Evolutionary conservation across 352 stramenopile genomes (phyloP).

Genomic region (Chloridella minuta): DNA sequence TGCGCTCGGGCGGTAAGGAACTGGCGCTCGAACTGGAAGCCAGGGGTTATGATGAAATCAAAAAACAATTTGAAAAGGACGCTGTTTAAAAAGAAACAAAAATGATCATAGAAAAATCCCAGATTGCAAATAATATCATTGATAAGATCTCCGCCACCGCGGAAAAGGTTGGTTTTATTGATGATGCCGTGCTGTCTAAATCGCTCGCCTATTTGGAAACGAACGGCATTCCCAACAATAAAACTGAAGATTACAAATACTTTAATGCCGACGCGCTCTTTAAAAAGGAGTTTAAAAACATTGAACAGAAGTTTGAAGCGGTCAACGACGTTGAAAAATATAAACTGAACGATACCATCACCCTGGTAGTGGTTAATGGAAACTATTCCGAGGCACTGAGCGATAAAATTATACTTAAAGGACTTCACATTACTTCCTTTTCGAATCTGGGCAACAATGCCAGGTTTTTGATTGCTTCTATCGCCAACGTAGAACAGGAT

Average conservation of each 20-base stretch:
- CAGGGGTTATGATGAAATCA: background rate
- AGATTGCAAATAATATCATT: background rate
- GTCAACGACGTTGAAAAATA: background rate
- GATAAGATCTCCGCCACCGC: background rate
- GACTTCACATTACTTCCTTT: background rate
- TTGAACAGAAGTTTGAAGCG: background rate
- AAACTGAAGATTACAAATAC: slow-evolving; percentile 3
- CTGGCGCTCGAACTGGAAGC: slow-evolving; percentile 13
- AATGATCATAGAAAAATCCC: background rate
- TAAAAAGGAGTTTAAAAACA: slow-evolving; percentile 8
- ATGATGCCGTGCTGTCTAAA: background rate
- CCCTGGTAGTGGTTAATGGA: background rate
- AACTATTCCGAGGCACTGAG: background rate
- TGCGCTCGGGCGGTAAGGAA: background rate
- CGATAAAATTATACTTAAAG: background rate
- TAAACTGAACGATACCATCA: background rate
- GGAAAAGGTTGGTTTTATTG: background rate
- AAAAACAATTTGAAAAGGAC: background rate
- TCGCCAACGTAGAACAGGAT: background rate
- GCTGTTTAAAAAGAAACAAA: background rate
- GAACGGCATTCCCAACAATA: background rate
- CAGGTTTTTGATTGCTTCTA: background rate
- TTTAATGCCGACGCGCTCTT: background rate
- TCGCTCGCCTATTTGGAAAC: background rate
- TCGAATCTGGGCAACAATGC: background rate